Percentiles rank a stretch among this genome's conserved stretches.
Evolutionary conservation across 2,329 filamentous ascomycete species (phyloP).

Genomic region (Orbilia ellipsospora): DNA sequence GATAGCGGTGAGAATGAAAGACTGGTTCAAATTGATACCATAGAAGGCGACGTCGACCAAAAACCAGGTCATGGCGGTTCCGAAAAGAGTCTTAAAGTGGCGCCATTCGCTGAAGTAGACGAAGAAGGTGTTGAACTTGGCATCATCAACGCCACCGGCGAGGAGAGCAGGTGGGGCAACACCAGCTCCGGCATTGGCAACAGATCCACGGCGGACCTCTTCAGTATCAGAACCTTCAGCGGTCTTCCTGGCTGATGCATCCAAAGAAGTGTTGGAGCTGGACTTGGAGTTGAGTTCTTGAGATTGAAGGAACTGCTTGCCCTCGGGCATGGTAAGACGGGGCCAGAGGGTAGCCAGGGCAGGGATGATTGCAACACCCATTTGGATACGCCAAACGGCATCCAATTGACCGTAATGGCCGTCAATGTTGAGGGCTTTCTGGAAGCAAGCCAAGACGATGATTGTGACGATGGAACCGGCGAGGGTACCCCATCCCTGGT

Average conservation of each 20-base stretch:
- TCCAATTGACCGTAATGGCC: conserved; percentile 54
- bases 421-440: conserved; percentile 55
- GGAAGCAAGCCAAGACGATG: conserved; percentile 58
- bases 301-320: conserved; percentile 57
- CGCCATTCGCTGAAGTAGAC: conserved; percentile 61
- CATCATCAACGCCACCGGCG: conserved; percentile 37
- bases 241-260: conserved; percentile 13
- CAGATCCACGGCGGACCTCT: conserved; percentile 60
- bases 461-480: conserved; percentile 58
- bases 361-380: conserved; percentile 58
- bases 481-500: conserved; percentile 58
- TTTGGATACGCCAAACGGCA: conserved; percentile 56
- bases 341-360: conserved; percentile 57
- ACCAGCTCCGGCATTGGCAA: conserved; percentile 29
- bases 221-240: conserved; percentile 61
- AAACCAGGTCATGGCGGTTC: conserved; percentile 59
- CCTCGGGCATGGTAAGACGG: conserved; percentile 59
- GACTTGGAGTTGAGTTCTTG: conserved; percentile 56
- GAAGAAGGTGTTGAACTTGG: conserved; percentile 59
- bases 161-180: conserved; percentile 48
- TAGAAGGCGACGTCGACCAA: conserved; percentile 51
- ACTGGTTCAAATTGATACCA: conserved; percentile 62
- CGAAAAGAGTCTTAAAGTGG: conserved; percentile 61
- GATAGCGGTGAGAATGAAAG: conserved; percentile 60
- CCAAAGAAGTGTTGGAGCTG: conserved; percentile 34